Conservation (phyloP, 495 filamentous ascomycete genomes). For the Lasiosphaeris hirsuta region DNA sequence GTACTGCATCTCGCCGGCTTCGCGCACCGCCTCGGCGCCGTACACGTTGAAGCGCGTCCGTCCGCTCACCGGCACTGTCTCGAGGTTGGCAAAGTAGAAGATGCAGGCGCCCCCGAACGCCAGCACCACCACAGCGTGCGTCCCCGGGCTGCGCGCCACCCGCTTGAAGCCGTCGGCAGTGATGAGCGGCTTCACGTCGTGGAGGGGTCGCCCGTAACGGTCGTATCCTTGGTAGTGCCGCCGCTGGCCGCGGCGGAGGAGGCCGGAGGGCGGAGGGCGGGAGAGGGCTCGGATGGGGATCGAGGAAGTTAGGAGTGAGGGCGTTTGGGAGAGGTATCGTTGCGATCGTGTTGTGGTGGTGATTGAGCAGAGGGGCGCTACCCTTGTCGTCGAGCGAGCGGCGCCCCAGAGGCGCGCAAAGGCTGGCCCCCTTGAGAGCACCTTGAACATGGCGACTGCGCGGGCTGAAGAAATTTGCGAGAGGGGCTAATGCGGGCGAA, state of each 20-base stretch:
- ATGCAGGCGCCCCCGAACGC: constrained; percentile 35
- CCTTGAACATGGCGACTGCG: too few relatives aligned
- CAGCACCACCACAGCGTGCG: constrained; percentile 31
- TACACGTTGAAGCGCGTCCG: constrained; percentile 81
- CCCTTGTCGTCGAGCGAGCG: too few relatives aligned
- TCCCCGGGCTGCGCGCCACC: constrained; percentile 26
- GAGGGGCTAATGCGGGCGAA: too few relatives aligned
- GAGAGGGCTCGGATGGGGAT: background rate
- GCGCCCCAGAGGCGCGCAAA: too few relatives aligned
- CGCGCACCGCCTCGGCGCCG: constrained; percentile 50
- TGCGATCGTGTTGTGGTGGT: background rate
- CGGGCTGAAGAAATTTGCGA: too few relatives aligned
- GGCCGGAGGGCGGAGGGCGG: background rate
- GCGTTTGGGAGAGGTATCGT: background rate
- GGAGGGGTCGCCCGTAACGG: constrained; percentile 24
- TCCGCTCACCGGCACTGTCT: constrained; percentile 76
- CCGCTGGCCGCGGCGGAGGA: background rate
- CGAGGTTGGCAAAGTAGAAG: constrained; percentile 71
- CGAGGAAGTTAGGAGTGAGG: too few relatives aligned
- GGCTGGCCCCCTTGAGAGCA: too few relatives aligned
- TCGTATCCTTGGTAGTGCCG: background rate
- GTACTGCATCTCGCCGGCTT: constrained; percentile 52
- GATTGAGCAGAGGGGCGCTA: background rate
- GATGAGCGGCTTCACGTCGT: constrained; percentile 40
- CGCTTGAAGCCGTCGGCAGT: constrained; percentile 23